Base-by-base conservation (phyloP, 1,139 yeast genomes). In the Nematodospora anomalae region DNA sequence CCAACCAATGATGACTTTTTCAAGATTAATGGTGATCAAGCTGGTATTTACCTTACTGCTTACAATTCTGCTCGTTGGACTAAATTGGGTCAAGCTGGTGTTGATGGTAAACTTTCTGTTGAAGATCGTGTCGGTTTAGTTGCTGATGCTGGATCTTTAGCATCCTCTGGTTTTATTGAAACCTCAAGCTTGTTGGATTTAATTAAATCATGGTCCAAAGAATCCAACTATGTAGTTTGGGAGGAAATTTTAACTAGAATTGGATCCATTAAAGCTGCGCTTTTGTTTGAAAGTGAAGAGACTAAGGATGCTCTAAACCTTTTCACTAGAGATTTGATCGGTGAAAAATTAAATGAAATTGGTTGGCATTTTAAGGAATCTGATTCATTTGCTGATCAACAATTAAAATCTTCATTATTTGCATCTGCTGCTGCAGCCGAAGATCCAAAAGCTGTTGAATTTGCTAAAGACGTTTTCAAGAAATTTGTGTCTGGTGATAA, bases 71-170 rank as follows among this genome's bases (percentile, higher is more conserved):
- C 76, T 38, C 83, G 95, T 59, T 79, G 94, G 80, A 60, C 69
- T 35, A 81, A 80, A 61, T 75, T 88, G 49, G 88, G 92, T 40
- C 60, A 74, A 48, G 88, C 87, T 36, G 89, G 88, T 41, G 67
- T 67, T 26, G 69, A 70, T 13, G 85, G 87, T 21, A 67, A 76
- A 47, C 72, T 87, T 47, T 74, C 90, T 6, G 87, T 83, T 35
- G 90, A 84, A 58, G 96, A 87, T 59, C 80, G 94, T 60, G 83
- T 85, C 40, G 95, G 95, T 38, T 76, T 87, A 48, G 86, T 87
- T 33, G 88, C 94, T 16, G 96, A 87, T 64, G 85, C 87, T 16
- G 80, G 76, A 36, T 76, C 90, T 7, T 73, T 86, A 49, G 76
- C 92, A 3, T 64, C 80, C 11, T 77, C 89, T 30, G 95, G 95